Base-by-base conservation (phyloP, 2,329 filamentous ascomycete species). In the Calycina herbarum region DNA sequence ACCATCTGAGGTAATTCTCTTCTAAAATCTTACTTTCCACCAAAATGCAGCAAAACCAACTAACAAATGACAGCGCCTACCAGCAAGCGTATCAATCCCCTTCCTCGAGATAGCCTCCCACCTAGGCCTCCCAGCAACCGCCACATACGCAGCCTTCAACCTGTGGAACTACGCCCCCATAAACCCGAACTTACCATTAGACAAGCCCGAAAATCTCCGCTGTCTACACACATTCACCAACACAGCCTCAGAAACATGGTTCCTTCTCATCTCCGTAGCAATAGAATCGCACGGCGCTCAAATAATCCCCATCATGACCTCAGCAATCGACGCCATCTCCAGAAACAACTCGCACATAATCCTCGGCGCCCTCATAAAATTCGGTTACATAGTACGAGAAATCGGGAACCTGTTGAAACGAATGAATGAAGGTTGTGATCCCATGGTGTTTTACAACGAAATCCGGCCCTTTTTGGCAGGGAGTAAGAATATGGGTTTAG, bases 211-310 rank as follows among this genome's bases (percentile, higher is more conserved):
- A 66, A 87, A 90, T 61, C 81, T 97, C 11, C 82, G 84, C 24
- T 89, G 89, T 0, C 82, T 94, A 10, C 85, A 90, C 74, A 96
- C 94, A 13, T 95, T 97, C 73, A 97, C 93, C 4, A 94, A 93
- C 31, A 95, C 92, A 7, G 79, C 89, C 61, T 93, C 96, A 71
- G 94, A 98, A 78, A 93, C 93, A 72, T 97, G 94, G 94, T 98
- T 98, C 79, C 94, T 94, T 72, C 82, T 95, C 45, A 85, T 97
- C 67, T 96, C 92, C 0, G 90, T 95, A 0, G 93, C 94, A 20
- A 96, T 97, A 76, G 94, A 98, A 79, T 90, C 92, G 40, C 85
- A 88, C 58, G 93, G 90, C 0, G 93, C 89, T 0, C 82, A 84
- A 0, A 86, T 92, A 40, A 88, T 97, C 65, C 90, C 92, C 0